These are phyloP conservation scores for Benincasa hispida DNA, from an alignment of 306 rosid genomes.

Conservation along the genomic window DNA sequence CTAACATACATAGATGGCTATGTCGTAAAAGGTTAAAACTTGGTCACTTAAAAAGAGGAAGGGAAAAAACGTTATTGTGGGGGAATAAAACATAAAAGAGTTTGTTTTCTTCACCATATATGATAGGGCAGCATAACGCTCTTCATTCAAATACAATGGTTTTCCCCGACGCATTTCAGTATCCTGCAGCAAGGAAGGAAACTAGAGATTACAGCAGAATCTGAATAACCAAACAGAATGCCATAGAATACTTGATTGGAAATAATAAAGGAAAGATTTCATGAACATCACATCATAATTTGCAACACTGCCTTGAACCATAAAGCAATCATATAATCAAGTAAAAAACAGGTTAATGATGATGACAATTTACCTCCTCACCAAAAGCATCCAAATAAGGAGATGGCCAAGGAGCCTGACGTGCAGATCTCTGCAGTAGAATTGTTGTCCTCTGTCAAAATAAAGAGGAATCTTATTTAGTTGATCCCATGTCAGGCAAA, in stretches of 20 bases:
- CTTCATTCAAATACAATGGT: slow-evolving; percentile 77
- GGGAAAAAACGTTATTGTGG: not conserved
- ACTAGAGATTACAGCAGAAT: not conserved
- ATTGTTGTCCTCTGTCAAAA: slow-evolving; percentile 67
- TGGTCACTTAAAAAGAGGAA: not conserved
- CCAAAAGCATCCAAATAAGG: slow-evolving; percentile 94
- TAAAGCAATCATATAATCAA: not conserved
- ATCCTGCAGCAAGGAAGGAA: slow-evolving; percentile 39
- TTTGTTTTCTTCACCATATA: slow-evolving; percentile 48
- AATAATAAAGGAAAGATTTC: not conserved
- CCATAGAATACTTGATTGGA: not conserved
- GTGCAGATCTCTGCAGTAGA: slow-evolving; percentile 80
- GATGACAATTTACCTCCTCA: slow-evolving; percentile 62
- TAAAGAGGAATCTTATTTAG: slow-evolving; percentile 1
- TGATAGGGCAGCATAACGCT: slow-evolving; percentile 82
- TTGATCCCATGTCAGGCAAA: not conserved
- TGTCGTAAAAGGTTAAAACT: not conserved
- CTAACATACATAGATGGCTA: not conserved
- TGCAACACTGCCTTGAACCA: not conserved
- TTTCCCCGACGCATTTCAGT: slow-evolving; percentile 75
- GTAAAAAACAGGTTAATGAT: not conserved
- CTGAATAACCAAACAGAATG: not conserved
- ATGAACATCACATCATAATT: not conserved
- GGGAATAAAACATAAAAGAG: not conserved
- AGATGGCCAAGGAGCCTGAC: slow-evolving; percentile 97